These are phyloP conservation scores for Ogataea salicorniae DNA, from an alignment of 805 yeast genomes.

Conservation along the genomic window DNA sequence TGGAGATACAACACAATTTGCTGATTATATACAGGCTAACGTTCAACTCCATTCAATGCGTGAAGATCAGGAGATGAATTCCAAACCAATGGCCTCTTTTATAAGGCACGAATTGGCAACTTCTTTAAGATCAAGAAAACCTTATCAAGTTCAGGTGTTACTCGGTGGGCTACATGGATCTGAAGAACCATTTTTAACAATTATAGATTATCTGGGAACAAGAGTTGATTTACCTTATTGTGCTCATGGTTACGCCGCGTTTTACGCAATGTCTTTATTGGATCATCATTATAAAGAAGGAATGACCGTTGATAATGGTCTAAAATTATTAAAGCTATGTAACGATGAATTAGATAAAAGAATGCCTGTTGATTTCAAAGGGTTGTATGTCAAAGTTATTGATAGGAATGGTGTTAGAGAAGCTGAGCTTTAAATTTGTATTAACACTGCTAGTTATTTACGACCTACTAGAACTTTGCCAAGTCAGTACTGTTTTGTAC, in stretches of 20 bases:
- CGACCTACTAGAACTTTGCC: no score
- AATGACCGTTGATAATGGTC: conserved; percentile 72
- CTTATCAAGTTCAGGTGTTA: conserved; percentile 89
- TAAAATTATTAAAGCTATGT: conserved; percentile 67
- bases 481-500: no score
- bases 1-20: conserved; percentile 94
- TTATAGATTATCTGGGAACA: conserved; percentile 94
- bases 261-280: conserved; percentile 82
- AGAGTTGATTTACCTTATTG: conserved; percentile 89
- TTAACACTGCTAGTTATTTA: neutral
- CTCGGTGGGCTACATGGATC: conserved; percentile 71
- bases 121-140: conserved; percentile 87
- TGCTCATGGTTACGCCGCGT: conserved; percentile 98
- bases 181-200: conserved; percentile 59
- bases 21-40: conserved; percentile 91
- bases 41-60: conserved; percentile 83
- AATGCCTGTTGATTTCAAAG: conserved; percentile 94
- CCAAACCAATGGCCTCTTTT: conserved; percentile 82
- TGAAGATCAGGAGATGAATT: conserved; percentile 74
- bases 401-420: conserved; percentile 31
- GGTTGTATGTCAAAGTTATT: conserved; percentile 37
- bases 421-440: conserved; percentile 13
- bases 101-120: conserved; percentile 85
- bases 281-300: conserved; percentile 86
- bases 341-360: conserved; percentile 74